Evolutionary conservation across 495 filamentous ascomycete genomes (phyloP).

Genomic region (Hypoxylon fuscum): DNA sequence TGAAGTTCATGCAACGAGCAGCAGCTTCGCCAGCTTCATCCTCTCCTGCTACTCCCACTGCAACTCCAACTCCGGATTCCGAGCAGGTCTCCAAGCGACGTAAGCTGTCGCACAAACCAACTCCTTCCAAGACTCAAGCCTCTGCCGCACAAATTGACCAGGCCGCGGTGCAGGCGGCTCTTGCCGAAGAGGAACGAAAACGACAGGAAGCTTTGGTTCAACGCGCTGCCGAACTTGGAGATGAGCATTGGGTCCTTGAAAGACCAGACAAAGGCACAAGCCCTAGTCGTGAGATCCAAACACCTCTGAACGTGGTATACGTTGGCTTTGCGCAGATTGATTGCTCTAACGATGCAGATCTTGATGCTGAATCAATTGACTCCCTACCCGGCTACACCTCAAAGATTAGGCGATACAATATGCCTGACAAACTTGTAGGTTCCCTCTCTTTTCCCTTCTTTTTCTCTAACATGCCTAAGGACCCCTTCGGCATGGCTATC

Average conservation of each 20-base stretch:
- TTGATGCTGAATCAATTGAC: constrained; percentile 41
- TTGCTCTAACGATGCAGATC: constrained; percentile 42
- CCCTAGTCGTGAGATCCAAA: constrained; percentile 33
- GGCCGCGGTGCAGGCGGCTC: constrained; percentile 68
- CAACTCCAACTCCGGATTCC: constrained; percentile 48
- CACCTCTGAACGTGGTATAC: constrained; percentile 54
- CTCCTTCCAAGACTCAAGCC: constrained; percentile 33
- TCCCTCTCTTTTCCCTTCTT: not conserved
- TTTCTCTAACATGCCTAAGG: too few species aligned
- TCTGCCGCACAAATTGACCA: constrained; percentile 51
- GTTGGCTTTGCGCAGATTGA: constrained; percentile 62
- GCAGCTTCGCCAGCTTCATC: constrained; percentile 70
- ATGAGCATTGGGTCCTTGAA: constrained; percentile 87
- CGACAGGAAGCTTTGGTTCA: constrained; percentile 74
- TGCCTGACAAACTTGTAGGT: constrained; percentile 51
- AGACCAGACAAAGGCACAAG: constrained; percentile 27
- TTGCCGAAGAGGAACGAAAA: constrained; percentile 79
- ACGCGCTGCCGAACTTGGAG: constrained; percentile 77
- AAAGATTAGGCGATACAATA: constrained; percentile 52
- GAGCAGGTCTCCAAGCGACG: constrained; percentile 63
- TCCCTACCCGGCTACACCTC: constrained; percentile 36
- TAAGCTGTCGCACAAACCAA: constrained; percentile 48
- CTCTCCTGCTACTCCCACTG: constrained; percentile 53
- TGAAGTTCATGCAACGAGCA: constrained; percentile 99
- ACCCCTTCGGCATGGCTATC: not conserved